Base-by-base conservation (phyloP, 2,329 filamentous ascomycete species). In the Metarhizium guizhouense region DNA sequence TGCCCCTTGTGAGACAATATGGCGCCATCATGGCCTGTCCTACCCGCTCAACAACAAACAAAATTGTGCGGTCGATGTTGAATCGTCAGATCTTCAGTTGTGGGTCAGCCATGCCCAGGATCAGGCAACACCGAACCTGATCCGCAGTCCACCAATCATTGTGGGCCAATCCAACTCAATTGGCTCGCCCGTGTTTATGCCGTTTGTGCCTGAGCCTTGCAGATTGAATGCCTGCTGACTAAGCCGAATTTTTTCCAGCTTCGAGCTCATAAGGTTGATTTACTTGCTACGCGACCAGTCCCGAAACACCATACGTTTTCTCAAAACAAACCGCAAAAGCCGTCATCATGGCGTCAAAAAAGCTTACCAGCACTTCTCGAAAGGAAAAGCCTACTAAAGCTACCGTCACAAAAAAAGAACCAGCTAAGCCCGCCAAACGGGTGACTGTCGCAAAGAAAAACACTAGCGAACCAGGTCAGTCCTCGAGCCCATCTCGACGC, bases 381-480 rank as follows among this genome's bases (percentile, higher is more conserved):
- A 53, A 51, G 54, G 54, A 50, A 10, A 53, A 57, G 18, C 20
- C 18, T 14, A 50, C 38, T n/a, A 18, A 18, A 30, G 43, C 49
- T 14, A 18, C 50, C 29, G 40, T 36, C 6, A 30, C 30, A 8
- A 57, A 55, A 34, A 36, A 32, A 29, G 47, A 25, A 47, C 48
- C 52, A 48, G 53, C 38, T 25, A 57, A 55, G 51, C 16, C 56
- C 45, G 51, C 25, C 25, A 53, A 53, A 34, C 50, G 32, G 20
- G 34, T 53, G n/a, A n/a, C 47, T 4, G 45, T 43, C 7, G 36
- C 47, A 6, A 57, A 57, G 25, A 50, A 55, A 42, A 29, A 48
- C 5, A 34, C 56, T 20, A 34, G 30, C 56, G 55, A 53, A 53
- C 47, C 53, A 53, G 56, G 56, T 57, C 40, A 57, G 56, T 57